These are phyloP conservation scores for Nicotiana knightiana DNA, from an alignment of 257 asterid species.

Conservation along the genomic window DNA sequence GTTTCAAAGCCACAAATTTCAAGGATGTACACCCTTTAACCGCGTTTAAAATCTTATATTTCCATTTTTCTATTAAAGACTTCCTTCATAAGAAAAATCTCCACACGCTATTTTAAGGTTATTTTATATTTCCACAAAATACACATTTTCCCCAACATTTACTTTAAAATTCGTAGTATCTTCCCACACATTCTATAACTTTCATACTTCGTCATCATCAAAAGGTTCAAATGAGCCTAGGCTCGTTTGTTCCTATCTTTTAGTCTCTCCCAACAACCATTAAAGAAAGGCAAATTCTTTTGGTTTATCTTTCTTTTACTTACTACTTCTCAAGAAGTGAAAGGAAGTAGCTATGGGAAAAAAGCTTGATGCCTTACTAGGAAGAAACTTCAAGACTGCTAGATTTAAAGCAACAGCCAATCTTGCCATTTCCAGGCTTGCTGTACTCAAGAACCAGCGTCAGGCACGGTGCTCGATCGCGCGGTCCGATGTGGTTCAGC, in stretches of 20 bases:
- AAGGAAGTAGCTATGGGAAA: conserved; percentile 44
- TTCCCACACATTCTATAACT: not conserved
- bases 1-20: conserved; percentile 3
- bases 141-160: not conserved
- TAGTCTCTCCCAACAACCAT: not conserved
- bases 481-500: conserved; percentile 58
- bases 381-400: conserved; percentile 35
- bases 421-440: conserved; percentile 55
- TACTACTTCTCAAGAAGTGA: not conserved
- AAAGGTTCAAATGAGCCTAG: conserved; percentile 49
- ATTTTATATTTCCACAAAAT: not conserved
- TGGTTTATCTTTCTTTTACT: not conserved
- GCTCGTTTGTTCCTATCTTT: conserved; percentile 30
- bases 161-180: not conserved
- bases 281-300: not conserved
- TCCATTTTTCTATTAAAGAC: conserved; percentile 3
- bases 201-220: conserved; percentile 28
- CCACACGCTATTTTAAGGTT: conserved; percentile 21
- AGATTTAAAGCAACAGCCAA: conserved; percentile 46
- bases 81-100: conserved; percentile 36
- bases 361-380: conserved; percentile 59
- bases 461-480: conserved; percentile 60
- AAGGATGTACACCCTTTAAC: not conserved
- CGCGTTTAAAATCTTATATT: not conserved
- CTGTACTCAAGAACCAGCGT: conserved; percentile 69